Evolutionary conservation across 768 basidiomycete genomes (phyloP), one percentile per base, ranked within the genome.

Genomic region (Termitomyces eurrhizus): DNA sequence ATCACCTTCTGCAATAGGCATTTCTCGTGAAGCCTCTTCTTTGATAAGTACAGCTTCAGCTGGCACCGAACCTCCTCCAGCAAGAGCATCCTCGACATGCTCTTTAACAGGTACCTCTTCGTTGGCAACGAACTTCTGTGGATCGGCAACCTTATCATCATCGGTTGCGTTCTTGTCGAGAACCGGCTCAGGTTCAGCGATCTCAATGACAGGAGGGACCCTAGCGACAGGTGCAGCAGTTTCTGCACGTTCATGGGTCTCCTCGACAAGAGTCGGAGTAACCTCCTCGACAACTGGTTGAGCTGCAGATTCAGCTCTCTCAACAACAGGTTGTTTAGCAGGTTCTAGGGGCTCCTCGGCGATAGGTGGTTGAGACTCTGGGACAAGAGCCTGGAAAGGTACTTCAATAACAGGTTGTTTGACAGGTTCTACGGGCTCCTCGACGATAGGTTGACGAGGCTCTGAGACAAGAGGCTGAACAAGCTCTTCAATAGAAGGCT

Each of bases 161-260:
- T n/a, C n/a, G n/a, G 7, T 16, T 13, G 13, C 11, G n/a, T 4
- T n/a, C 26, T 45, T 9, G 14, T 45, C 26, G 29, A 44, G 4
- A n/a, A 50, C 4, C 3, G 54, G 41, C 18, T 55, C 54, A 13
- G 41, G 18, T 12, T 56, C 42, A 56, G 32, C 18, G 16, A 14
- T n/a, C 26, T 36, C 55, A 53, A 62, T 58, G 29, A 62, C 68
- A 33, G 49, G 60, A 35, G 57, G 44, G 32, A 62, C 69, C 36
- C 65, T 64, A 26, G 46, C 58, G 5, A 45, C 50, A 52, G 58
- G 50, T 48, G 13, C 18, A 13, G 6, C 56, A 57, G 29, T 9
- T 56, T 16, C 56, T 3, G n/a, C 26, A 57, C 29, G 8, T 37
- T 26, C 50, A 12, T 56, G 29, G 18, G 9, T 14, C 36, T 49